Evolutionary conservation across 768 basidiomycete genomes (phyloP).

Genomic region (Zangia roseola): DNA sequence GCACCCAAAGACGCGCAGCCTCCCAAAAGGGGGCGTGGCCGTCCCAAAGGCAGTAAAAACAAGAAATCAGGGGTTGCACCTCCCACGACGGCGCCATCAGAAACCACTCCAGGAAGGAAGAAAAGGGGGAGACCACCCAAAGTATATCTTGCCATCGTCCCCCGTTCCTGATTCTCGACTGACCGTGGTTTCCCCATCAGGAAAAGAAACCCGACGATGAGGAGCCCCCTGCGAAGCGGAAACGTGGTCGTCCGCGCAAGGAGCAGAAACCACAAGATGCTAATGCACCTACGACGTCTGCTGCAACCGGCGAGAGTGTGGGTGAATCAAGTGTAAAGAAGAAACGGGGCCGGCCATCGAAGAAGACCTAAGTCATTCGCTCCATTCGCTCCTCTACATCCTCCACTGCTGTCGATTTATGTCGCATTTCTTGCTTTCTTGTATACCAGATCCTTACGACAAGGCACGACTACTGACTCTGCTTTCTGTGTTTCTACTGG

Average conservation of each 20-base stretch:
- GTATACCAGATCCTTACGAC: conserved; percentile 35
- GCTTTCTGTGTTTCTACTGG: conserved; percentile 34
- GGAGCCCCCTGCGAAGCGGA: conserved; percentile 58
- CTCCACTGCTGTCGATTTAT: conserved; percentile 23
- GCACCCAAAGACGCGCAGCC: conserved; percentile 38
- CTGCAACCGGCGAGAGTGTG: conserved; percentile 35
- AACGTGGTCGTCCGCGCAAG: conserved; percentile 76
- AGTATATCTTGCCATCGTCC: conserved; percentile 29
- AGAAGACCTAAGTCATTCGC: conserved; percentile 30
- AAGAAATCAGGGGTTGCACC: conserved; percentile 46
- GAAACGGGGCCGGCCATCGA: conserved; percentile 73
- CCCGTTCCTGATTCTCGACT: conserved; percentile 24
- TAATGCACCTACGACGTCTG: conserved; percentile 29
- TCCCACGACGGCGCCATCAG: conserved; percentile 27
- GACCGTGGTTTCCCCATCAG: conserved; percentile 10
- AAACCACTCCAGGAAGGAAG: conserved; percentile 36
- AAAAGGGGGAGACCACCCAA: conserved; percentile 54
- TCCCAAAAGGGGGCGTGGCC: conserved; percentile 78
- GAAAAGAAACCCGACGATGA: conserved; percentile 42
- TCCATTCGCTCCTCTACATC: conserved; percentile 8
- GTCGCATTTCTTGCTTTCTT: conserved; percentile 35
- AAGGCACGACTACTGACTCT: conserved; percentile 35
- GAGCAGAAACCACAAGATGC: conserved; percentile 47
- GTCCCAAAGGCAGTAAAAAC: conserved; percentile 88
- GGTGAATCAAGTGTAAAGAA: conserved; percentile 57